Evolutionary conservation across 192 early-diverging fungal genomes (phyloP).

Genomic region (Helicostylum pulchrum): DNA sequence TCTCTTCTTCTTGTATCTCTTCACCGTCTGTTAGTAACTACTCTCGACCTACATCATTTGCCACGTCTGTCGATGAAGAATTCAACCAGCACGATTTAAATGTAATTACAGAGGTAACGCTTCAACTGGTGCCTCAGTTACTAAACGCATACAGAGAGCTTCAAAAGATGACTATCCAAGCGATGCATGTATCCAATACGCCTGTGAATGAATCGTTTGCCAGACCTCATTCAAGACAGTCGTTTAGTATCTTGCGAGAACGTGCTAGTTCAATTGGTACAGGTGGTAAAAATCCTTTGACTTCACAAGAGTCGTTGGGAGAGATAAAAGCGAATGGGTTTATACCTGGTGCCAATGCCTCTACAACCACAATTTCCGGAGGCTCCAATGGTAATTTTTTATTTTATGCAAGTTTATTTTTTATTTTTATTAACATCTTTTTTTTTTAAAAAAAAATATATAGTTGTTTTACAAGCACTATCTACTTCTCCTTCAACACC

Average conservation of each 20-base stretch:
- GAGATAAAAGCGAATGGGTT: neutral
- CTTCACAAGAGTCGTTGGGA: neutral
- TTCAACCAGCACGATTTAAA: constrained; percentile 19
- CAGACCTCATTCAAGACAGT: constrained; percentile 10
- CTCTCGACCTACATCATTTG: constrained; percentile 18
- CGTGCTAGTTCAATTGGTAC: constrained; percentile 18
- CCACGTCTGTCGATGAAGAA: constrained; percentile 14
- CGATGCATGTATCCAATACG: constrained; percentile 8
- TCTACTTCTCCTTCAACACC: constrained; percentile 25
- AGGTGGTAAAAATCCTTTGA: neutral
- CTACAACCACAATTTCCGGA: too few relatives aligned
- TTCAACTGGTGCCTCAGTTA: constrained; percentile 29
- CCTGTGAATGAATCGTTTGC: constrained; percentile 2
- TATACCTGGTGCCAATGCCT: too few relatives aligned
- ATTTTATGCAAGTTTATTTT: too few relatives aligned
- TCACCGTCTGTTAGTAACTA: constrained; percentile 12
- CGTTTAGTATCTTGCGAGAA: constrained; percentile 26
- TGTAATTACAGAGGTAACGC: constrained; percentile 14
- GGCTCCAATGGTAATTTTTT: too few relatives aligned
- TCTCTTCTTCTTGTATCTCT: constrained; percentile 21
- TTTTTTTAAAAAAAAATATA: neutral
- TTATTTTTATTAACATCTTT: too few relatives aligned
- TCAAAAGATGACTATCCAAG: constrained; percentile 22
- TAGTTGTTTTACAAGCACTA: constrained; percentile 26
- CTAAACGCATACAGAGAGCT: constrained; percentile 32